Conservation (phyloP, 345 rosid species). For the Ceriops tagal region DNA sequence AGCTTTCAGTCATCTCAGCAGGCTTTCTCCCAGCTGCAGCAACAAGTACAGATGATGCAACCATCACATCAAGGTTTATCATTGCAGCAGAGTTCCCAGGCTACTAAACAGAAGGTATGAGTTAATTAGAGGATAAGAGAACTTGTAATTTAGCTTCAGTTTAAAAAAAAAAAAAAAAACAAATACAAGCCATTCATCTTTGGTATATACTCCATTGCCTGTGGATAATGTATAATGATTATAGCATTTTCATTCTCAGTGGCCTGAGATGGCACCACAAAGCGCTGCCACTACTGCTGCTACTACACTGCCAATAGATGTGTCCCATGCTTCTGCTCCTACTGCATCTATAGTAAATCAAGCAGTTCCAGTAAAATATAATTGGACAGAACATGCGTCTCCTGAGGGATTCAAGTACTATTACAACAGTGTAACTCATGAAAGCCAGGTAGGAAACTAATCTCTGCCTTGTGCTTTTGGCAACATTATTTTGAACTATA, state of each 20-base stretch:
- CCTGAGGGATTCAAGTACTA: slow-evolving; percentile 98
- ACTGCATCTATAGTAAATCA: slow-evolving; percentile 35
- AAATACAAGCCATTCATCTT: not conserved
- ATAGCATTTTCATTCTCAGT: slow-evolving; percentile 39
- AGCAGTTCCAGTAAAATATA: slow-evolving; percentile 50
- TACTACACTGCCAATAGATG: slow-evolving; percentile 42
- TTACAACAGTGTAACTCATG: slow-evolving; percentile 71
- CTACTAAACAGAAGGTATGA: slow-evolving; percentile 66
- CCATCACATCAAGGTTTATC: slow-evolving; percentile 59
- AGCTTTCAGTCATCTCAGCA: slow-evolving; percentile 92
- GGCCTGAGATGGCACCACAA: slow-evolving; percentile 55
- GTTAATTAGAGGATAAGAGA: not conserved
- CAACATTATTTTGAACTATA: slow-evolving; percentile 5
- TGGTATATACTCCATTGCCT: not conserved
- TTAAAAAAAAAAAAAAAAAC: not conserved
- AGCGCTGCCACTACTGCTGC: slow-evolving; percentile 38
- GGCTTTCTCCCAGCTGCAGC: slow-evolving; percentile 91
- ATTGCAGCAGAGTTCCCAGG: slow-evolving; percentile 53
- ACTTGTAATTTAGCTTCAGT: not conserved
- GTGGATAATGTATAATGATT: not conserved
- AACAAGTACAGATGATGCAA: slow-evolving; percentile 85
- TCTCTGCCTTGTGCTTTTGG: slow-evolving; percentile 9
- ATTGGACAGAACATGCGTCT: slow-evolving; percentile 96
- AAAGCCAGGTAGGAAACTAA: slow-evolving; percentile 71
- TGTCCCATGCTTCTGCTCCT: slow-evolving; percentile 38